Conservation (phyloP, 192 early-diverging fungal genomes). For the Funneliformis mosseae region DNA sequence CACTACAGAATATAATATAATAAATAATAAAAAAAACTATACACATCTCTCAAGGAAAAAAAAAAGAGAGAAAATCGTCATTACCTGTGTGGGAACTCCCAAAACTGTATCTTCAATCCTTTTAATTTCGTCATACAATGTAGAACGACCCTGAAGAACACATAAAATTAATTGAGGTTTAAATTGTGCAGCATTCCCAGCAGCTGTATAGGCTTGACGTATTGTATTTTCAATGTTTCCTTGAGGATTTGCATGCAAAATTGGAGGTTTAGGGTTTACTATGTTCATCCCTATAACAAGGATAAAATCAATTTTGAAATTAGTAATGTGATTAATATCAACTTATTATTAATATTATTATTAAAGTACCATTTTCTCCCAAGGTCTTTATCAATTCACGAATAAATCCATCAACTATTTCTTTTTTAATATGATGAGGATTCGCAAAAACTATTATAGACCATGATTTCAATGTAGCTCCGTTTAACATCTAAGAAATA, state of each 20-base stretch:
- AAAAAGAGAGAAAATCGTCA: background rate
- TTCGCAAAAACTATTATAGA: constrained; percentile 77
- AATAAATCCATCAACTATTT: constrained; percentile 67
- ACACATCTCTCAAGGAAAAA: constrained; percentile 49
- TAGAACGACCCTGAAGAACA: constrained; percentile 77
- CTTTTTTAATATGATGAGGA: constrained; percentile 50
- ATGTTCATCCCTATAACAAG: constrained; percentile 56
- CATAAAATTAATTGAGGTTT: constrained; percentile 82
- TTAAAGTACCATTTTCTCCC: constrained; percentile 52
- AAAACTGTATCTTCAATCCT: constrained; percentile 84
- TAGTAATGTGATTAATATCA: too few species aligned
- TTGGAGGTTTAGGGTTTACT: constrained; percentile 46
- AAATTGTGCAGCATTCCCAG: constrained; percentile 63
- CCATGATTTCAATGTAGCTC: constrained; percentile 76
- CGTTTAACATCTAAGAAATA: constrained; percentile 39
- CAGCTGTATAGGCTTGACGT: constrained; percentile 64
- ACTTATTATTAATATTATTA: background rate
- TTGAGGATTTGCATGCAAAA: constrained; percentile 56
- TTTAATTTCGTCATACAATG: constrained; percentile 87
- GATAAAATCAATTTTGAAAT: too few species aligned
- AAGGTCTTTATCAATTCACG: constrained; percentile 69
- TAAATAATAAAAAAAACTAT: constrained; percentile 83
- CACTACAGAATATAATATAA: constrained; percentile 67
- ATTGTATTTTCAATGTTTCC: constrained; percentile 73
- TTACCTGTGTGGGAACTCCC: constrained; percentile 79